A percentile compares a stretch with the other conserved stretches of the same genome.
These are phyloP conservation scores for Erigeron philadelphicus DNA, from an alignment of 140 eudicot species.

Conservation along the genomic window DNA sequence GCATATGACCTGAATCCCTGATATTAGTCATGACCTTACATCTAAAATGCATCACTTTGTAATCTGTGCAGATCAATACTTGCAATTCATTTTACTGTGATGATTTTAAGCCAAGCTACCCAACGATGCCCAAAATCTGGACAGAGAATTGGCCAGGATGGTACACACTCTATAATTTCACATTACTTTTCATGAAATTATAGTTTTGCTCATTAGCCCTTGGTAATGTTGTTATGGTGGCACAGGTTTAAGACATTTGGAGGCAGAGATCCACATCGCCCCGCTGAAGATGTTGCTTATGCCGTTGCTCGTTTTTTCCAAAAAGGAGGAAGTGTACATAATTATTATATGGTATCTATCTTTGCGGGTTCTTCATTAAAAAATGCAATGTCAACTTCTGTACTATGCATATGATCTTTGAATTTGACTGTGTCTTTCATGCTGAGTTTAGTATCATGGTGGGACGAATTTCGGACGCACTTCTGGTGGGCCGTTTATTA, in stretches of 20 bases:
- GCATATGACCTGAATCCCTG: background rate
- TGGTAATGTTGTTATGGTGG: slow-evolving; percentile 12
- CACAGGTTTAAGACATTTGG: slow-evolving; percentile 94
- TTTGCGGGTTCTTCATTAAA: background rate
- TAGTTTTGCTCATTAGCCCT: background rate
- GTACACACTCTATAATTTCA: slow-evolving; percentile 28
- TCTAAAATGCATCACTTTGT: slow-evolving; percentile 4
- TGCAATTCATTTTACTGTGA: slow-evolving; percentile 94
- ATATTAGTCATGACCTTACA: background rate
- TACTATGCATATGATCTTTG: background rate
- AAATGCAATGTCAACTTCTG: background rate
- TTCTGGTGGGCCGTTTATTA: slow-evolving; percentile 93
- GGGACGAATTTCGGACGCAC: slow-evolving; percentile 99
- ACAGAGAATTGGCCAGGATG: slow-evolving; percentile 99
- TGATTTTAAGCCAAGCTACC: slow-evolving; percentile 58
- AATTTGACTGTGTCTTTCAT: slow-evolving; percentile 11
- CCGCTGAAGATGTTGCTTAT: slow-evolving; percentile 89
- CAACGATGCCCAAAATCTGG: slow-evolving; percentile 87
- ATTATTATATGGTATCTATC: slow-evolving; percentile 81
- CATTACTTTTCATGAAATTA: background rate
- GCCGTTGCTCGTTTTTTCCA: slow-evolving; percentile 93
- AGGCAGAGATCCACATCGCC: slow-evolving; percentile 84
- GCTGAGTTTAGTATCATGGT: slow-evolving; percentile 76
- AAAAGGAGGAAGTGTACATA: slow-evolving; percentile 87
- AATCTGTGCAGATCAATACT: slow-evolving; percentile 67